Percentiles rank a stretch among this genome's conserved stretches.
Evolutionary conservation across 1,284 basidiomycete genomes (phyloP).

Genomic region (Blastosporella zonata): DNA sequence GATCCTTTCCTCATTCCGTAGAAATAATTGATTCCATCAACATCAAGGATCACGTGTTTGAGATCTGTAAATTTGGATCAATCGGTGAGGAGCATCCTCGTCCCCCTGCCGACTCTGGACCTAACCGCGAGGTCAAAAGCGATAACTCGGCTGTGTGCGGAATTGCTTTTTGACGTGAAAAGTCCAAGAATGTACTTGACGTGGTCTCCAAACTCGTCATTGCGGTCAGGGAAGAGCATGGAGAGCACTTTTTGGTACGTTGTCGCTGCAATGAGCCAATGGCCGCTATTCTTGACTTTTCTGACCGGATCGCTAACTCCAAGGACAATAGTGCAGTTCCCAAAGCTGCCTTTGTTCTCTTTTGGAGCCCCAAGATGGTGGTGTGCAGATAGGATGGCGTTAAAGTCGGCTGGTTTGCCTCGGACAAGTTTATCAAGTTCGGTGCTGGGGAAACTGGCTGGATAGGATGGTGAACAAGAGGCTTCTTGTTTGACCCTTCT

Average conservation of each 20-base stretch:
- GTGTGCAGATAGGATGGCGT: slow-evolving; percentile 25
- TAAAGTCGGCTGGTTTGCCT: too few species aligned
- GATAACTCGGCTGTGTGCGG: slow-evolving; percentile 15
- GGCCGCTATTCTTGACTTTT: slow-evolving; percentile 20
- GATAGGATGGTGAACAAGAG: too few species aligned
- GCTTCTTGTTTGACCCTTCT: too few species aligned
- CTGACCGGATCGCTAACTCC: slow-evolving; percentile 13
- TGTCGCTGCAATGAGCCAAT: slow-evolving; percentile 23
- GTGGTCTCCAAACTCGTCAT: slow-evolving; percentile 9
- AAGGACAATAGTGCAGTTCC: slow-evolving; percentile 19
- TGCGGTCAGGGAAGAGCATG: background rate
- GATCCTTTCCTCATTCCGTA: too few species aligned
- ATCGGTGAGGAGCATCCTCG: slow-evolving; percentile 16
- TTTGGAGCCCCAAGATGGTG: slow-evolving; percentile 18
- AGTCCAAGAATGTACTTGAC: slow-evolving; percentile 11
- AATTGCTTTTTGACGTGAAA: slow-evolving; percentile 8
- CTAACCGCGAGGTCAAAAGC: slow-evolving; percentile 18
- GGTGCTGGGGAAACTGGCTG: too few species aligned
- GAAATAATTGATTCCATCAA: slow-evolving; percentile 14
- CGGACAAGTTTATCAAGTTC: too few species aligned
- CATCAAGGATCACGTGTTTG: slow-evolving; percentile 11
- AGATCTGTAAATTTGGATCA: slow-evolving; percentile 7
- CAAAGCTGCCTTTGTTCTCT: slow-evolving; percentile 19
- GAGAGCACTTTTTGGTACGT: background rate
- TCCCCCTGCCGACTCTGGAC: slow-evolving; percentile 16